Percentiles rank a stretch among this genome's conserved stretches.
These are phyloP conservation scores for Leucocoprinus sp. DNA, from an alignment of 768 basidiomycete genomes.

Conservation along the genomic window DNA sequence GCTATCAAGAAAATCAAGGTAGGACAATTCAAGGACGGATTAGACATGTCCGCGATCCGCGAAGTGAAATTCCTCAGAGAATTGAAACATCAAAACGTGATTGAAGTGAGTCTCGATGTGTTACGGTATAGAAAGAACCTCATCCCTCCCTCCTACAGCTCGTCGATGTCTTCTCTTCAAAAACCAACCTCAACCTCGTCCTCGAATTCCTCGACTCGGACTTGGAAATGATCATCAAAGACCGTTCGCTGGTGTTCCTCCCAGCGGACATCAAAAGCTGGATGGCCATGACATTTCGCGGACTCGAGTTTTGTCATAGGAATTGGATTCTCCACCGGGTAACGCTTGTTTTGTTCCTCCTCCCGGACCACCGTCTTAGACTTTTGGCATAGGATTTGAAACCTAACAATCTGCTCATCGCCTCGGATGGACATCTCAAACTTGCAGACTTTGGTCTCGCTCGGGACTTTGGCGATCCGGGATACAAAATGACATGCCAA, in stretches of 20 bases:
- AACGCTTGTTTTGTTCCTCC: constrained; percentile 16
- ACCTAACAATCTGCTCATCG: constrained; percentile 95
- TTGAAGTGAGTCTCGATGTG: constrained; percentile 51
- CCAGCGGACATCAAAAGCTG: constrained; percentile 97
- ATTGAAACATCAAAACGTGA: constrained; percentile 88
- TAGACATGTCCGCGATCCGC: constrained; percentile 98
- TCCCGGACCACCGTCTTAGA: neutral
- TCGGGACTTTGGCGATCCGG: constrained; percentile 91
- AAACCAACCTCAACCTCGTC: constrained; percentile 94
- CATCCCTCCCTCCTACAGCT: constrained; percentile 43
- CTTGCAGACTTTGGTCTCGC: constrained; percentile 99
- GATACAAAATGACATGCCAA: constrained; percentile 95
- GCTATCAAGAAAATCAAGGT: constrained; percentile 99
- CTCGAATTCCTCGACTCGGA: constrained; percentile 95
- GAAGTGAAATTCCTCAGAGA: constrained; percentile 98
- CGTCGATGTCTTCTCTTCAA: constrained; percentile 93
- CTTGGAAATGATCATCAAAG: constrained; percentile 94
- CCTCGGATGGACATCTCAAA: constrained; percentile 86
- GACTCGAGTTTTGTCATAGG: constrained; percentile 96
- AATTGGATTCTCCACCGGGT: constrained; percentile 93
- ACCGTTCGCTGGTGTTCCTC: constrained; percentile 84
- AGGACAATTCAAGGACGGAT: constrained; percentile 93
- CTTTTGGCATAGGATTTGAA: constrained; percentile 72
- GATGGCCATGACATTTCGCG: constrained; percentile 97
- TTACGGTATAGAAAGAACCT: neutral